A percentile compares a stretch with the other conserved stretches of the same genome.
Evolutionary conservation across 2,329 filamentous ascomycete genomes (phyloP).

Genomic region (Talaromyces sp.): DNA sequence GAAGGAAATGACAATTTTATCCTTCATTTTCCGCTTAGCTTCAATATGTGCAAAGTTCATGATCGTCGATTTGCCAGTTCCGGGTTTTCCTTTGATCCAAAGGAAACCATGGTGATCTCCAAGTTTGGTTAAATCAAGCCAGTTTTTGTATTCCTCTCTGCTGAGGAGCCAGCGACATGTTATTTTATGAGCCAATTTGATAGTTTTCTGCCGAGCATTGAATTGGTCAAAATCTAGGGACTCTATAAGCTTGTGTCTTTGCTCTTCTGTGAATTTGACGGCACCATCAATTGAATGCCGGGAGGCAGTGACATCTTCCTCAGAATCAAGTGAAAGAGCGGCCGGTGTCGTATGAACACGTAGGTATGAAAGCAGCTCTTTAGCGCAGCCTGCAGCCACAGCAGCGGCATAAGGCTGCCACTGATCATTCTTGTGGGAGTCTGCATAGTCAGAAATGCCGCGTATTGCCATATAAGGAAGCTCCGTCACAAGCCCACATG

Average conservation of each 20-base stretch:
- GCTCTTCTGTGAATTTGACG: background rate
- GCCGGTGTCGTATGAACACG: background rate
- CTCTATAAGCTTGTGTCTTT: background rate
- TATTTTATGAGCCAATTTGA: constrained; percentile 3
- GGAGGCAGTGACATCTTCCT: background rate
- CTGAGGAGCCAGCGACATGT: constrained; percentile 17
- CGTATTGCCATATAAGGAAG: constrained; percentile 27
- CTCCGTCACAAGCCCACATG: constrained; percentile 22
- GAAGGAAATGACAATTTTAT: constrained; percentile 24
- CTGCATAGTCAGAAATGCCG: constrained; percentile 27
- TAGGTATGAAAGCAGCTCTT: constrained; percentile 21
- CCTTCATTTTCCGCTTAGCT: constrained; percentile 10
- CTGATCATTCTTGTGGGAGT: constrained; percentile 26
- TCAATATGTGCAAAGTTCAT: constrained; percentile 29
- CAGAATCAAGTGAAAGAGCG: background rate
- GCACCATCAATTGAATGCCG: background rate
- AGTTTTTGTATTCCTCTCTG: constrained; percentile 24
- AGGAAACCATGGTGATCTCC: constrained; percentile 32
- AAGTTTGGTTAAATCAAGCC: constrained; percentile 34
- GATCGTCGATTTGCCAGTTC: constrained; percentile 39
- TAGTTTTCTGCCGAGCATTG: background rate
- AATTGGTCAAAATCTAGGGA: constrained; percentile 8
- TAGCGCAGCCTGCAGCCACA: constrained; percentile 25
- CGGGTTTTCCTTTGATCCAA: constrained; percentile 44
- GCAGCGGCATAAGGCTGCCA: constrained; percentile 22